Percentiles rank a stretch among this genome's conserved stretches.
These are phyloP conservation scores for Aspergillus sparsus DNA, from an alignment of 495 filamentous ascomycete genomes.

Conservation along the genomic window DNA sequence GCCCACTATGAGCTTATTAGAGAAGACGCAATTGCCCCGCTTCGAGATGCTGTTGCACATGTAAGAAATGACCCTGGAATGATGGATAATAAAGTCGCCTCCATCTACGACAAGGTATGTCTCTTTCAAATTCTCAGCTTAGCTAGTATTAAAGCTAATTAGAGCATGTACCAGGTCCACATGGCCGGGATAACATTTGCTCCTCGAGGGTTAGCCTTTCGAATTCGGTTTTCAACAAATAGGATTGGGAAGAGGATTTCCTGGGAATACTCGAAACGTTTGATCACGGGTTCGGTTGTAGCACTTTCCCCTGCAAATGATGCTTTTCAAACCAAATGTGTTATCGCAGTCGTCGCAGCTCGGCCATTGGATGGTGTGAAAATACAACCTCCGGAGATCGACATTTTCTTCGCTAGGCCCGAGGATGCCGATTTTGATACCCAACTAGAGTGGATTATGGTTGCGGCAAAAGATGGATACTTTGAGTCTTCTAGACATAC, in stretches of 20 bases:
- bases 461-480: conserved; percentile 69
- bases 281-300: conserved; percentile 69
- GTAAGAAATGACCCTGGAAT: conserved; percentile 46
- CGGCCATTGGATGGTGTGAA: conserved; percentile 62
- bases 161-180: conserved; percentile 54
- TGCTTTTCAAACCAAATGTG: conserved; percentile 63
- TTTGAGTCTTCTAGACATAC: conserved; percentile 74
- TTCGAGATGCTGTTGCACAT: conserved; percentile 59
- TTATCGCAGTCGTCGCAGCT: conserved; percentile 73
- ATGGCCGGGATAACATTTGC: conserved; percentile 65
- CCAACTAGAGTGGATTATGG: conserved; percentile 71
- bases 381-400: conserved; percentile 68
- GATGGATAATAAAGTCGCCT: conserved; percentile 55
- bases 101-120: conserved; percentile 72
- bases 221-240: conserved; percentile 69
- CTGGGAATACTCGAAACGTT: conserved; percentile 75
- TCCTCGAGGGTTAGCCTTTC: conserved; percentile 61
- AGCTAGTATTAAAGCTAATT: neutral
- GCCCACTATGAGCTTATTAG: conserved; percentile 68
- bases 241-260: conserved; percentile 67
- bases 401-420: conserved; percentile 67
- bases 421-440: conserved; percentile 69
- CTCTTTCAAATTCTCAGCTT: too few species aligned
- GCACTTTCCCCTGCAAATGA: conserved; percentile 67
- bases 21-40: conserved; percentile 60